phyloP scores from a whole-genome alignment of 495 filamentous ascomycete genomes.

The Halenospora varia region DNA sequence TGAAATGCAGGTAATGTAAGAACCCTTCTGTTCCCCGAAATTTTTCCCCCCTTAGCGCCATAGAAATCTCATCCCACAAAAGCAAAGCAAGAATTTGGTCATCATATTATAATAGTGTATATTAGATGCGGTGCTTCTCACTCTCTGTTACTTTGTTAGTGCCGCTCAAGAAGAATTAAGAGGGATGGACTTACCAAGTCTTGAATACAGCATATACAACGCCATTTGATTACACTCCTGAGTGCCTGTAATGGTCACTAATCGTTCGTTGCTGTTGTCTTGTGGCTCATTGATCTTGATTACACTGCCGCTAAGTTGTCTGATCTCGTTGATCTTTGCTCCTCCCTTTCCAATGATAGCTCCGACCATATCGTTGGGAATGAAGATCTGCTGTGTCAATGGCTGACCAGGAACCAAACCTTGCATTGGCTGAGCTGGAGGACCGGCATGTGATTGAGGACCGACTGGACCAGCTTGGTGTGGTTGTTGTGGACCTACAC shows the following conservation, averaged over 20 bases:
- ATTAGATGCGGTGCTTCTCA: constrained; percentile 73
- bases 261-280: constrained; percentile 95
- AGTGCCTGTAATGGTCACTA: constrained; percentile 96
- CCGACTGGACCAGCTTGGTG: constrained; percentile 55
- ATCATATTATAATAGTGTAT: not conserved
- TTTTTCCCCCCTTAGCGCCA: not conserved
- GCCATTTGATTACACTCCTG: constrained; percentile 99
- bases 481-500: constrained; percentile 76
- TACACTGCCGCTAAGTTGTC: constrained; percentile 92
- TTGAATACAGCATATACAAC: constrained; percentile 95
- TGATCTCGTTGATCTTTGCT: constrained; percentile 98
- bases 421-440: constrained; percentile 67
- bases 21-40: not conserved
- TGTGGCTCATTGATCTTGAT: constrained; percentile 99
- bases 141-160: constrained; percentile 54
- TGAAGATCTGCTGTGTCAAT: constrained; percentile 96
- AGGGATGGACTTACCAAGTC: constrained; percentile 70
- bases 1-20: not conserved
- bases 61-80: not conserved
- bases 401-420: constrained; percentile 78
- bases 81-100: not conserved
- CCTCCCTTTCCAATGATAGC: constrained; percentile 99
- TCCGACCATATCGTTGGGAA: constrained; percentile 99
- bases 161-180: constrained; percentile 12
- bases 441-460: constrained; percentile 48